Conservation (phyloP, 495 filamentous ascomycete genomes). For the Pyronema omphalodes region DNA sequence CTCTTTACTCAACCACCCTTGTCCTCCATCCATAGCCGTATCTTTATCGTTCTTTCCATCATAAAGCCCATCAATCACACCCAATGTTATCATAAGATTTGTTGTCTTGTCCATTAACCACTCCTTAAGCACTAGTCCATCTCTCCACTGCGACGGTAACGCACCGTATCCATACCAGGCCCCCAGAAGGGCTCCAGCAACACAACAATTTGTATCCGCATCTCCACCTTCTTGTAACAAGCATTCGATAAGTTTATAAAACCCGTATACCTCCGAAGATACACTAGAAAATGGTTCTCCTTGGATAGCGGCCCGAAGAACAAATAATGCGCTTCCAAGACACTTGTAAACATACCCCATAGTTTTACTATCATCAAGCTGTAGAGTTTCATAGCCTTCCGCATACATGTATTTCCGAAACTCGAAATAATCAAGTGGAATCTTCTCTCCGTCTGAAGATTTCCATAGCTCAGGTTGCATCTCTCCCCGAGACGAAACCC, state of each 20-base stretch:
- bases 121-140: constrained; percentile 26
- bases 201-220: constrained; percentile 34
- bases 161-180: constrained; percentile 27
- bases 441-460: neutral
- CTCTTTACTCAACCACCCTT: neutral
- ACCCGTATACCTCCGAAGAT: constrained; percentile 13
- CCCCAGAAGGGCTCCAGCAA: constrained; percentile 31
- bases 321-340: constrained; percentile 27
- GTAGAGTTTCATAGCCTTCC: constrained; percentile 21
- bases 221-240: constrained; percentile 33
- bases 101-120: constrained; percentile 28
- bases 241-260: constrained; percentile 29
- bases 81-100: neutral
- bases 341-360: constrained; percentile 37
- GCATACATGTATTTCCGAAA: constrained; percentile 25
- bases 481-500: constrained; percentile 7
- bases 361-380: constrained; percentile 24
- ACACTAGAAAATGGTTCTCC: neutral
- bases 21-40: constrained; percentile 1
- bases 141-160: constrained; percentile 29
- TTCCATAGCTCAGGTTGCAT: neutral
- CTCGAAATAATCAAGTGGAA: constrained; percentile 25
- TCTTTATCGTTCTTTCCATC: neutral
- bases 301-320: constrained; percentile 26
- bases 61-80: neutral